Percentiles rank a stretch among this genome's conserved stretches.
Evolutionary conservation across 805 yeast species (phyloP).

Genomic region (Kurtzmaniella fragi): DNA sequence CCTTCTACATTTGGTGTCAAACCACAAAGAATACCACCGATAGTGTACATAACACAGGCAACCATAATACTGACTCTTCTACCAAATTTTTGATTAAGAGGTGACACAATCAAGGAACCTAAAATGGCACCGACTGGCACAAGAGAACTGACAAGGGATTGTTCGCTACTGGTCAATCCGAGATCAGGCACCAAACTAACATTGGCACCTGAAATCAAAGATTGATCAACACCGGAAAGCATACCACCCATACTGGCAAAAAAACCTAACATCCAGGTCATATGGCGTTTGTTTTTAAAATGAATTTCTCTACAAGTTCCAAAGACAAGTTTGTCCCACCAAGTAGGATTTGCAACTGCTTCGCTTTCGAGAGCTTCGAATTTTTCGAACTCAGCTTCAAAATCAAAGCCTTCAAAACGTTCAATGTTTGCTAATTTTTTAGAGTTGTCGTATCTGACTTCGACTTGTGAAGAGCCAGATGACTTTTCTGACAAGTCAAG

Average conservation of each 20-base stretch:
- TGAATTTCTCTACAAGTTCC: conserved; percentile 23
- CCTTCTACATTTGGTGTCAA: conserved; percentile 27
- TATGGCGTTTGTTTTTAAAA: conserved; percentile 41
- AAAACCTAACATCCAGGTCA: conserved; percentile 46
- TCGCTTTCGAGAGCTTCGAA: too few relatives aligned
- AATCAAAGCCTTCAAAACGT: too few relatives aligned
- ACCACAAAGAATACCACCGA: conserved; percentile 59
- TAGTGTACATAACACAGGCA: conserved; percentile 55
- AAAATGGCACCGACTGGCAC: conserved; percentile 70
- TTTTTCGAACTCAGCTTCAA: too few relatives aligned
- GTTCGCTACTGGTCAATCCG: conserved; percentile 34
- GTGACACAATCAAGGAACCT: conserved; percentile 58
- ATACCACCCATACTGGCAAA: conserved; percentile 63
- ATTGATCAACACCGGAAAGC: conserved; percentile 64
- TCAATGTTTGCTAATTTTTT: too few relatives aligned
- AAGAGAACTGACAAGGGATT: conserved; percentile 50
- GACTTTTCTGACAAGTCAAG: too few relatives aligned
- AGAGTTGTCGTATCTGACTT: too few relatives aligned
- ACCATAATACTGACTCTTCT: conserved; percentile 50
- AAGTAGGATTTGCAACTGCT: too few relatives aligned
- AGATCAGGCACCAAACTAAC: conserved; percentile 45
- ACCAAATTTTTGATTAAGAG: conserved; percentile 51
- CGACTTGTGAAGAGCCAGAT: too few relatives aligned
- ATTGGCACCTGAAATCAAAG: conserved; percentile 60
- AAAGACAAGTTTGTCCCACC: too few relatives aligned